Evolutionary conservation across 148 eudicot species (phyloP).

Genomic region (Agrostemma githago): DNA sequence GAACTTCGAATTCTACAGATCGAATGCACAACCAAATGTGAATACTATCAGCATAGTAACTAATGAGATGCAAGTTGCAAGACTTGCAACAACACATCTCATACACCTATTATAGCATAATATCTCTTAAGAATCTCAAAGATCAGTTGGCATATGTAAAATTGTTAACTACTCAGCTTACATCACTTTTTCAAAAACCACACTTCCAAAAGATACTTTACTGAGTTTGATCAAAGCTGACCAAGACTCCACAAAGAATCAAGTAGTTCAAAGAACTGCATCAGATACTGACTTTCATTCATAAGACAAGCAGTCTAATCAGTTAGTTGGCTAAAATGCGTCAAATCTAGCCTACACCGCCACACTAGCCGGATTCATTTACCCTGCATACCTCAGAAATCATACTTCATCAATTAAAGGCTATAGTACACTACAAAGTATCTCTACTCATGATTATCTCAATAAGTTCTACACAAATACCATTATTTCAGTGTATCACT

Average conservation of each 20-base stretch:
- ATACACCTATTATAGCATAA: not conserved
- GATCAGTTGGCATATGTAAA: not conserved
- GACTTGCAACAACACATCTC: not conserved
- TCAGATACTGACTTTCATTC: not conserved
- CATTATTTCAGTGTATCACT: not conserved
- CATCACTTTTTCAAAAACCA: not conserved
- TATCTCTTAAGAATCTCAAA: not conserved
- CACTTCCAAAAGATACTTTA: not conserved
- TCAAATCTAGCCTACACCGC: not conserved
- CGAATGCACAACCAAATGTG: slow-evolving; percentile 14
- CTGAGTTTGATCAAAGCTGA: not conserved
- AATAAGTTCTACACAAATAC: not conserved
- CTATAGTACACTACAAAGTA: not conserved
- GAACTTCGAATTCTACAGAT: slow-evolving; percentile 84
- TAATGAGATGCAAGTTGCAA: not conserved
- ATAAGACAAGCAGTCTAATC: not conserved
- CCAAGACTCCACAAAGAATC: not conserved
- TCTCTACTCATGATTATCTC: not conserved
- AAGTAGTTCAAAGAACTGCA: not conserved
- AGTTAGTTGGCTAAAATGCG: not conserved
- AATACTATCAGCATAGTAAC: not conserved
- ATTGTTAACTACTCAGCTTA: not conserved
- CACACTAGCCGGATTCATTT: not conserved
- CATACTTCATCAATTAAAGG: not conserved
- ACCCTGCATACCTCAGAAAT: not conserved